Evolutionary conservation across 208 protist species (phyloP), one percentile per base, ranked within the genome.

Genomic region (Spongospora subterranea): DNA sequence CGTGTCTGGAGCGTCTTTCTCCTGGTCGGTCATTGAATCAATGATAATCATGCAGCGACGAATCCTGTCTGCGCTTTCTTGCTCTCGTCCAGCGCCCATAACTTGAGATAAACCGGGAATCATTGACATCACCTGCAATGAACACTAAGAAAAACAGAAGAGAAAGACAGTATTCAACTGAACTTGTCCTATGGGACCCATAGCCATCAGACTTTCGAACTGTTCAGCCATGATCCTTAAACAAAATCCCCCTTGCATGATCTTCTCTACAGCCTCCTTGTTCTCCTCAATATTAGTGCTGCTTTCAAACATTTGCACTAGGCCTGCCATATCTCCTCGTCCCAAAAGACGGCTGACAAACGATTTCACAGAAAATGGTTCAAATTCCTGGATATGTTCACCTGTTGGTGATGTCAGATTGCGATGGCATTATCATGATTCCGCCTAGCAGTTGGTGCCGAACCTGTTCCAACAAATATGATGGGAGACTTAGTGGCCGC

Each of bases 401-500:
- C 98, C 98, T 0, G 50, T 91, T 60, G 50, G 24, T 24, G 24
- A n/a, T n/a, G n/a, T n/a, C n/a, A n/a, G n/a, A 20, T 45, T 43
- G 71, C 40, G 17, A 82, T 35, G n/a, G n/a, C 6, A 6, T 20
- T n/a, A 40, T 35, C 71, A 82, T 17, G 13, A 35, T 43, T 43
- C 35, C 6, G 6, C n/a, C 17, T 35, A 43, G 40, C 71, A 45
- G 71, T n/a, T n/a, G n/a, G n/a, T 35, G 71, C 6, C 71, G 38
- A 64, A 71, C 46, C 46, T 39, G 97, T 98, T 88, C 98, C 98
- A 92, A 99, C 97, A 92, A 99, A 99, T 35, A 98, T 96, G 88
- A 99, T 99, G 24, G 98, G 98, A 66, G 95, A 97, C 90, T 96
- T 92, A 38, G 98, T 99, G 40, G 97, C 98, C 0, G 98, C 98